These are phyloP conservation scores for Amaranthus palmeri DNA, from an alignment of 148 eudicot genomes.

Conservation along the genomic window DNA sequence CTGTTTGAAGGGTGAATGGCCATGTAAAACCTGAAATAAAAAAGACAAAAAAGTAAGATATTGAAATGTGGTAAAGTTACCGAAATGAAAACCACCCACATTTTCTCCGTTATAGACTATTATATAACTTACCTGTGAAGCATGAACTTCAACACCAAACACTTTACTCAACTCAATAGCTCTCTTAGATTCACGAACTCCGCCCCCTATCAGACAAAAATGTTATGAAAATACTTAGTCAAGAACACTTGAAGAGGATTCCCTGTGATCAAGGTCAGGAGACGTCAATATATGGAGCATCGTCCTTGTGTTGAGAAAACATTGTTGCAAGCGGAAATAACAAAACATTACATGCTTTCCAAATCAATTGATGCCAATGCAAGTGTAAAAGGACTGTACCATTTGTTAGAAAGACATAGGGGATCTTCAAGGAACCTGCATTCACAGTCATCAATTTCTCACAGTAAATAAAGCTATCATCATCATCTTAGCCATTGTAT, in stretches of 20 bases:
- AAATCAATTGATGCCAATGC: neutral
- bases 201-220: slow-evolving; percentile 56
- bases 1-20: slow-evolving; percentile 81
- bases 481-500: too few species aligned
- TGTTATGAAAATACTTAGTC: neutral
- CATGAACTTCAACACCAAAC: slow-evolving; percentile 48
- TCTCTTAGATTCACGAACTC: slow-evolving; percentile 78
- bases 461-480: neutral
- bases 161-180: slow-evolving; percentile 54
- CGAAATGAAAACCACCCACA: neutral
- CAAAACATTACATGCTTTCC: neutral
- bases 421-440: slow-evolving; percentile 63
- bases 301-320: neutral
- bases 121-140: slow-evolving; percentile 55
- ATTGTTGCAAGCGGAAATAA: neutral
- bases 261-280: too few species aligned
- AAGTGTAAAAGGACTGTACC: slow-evolving; percentile 36
- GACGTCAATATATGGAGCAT: neutral
- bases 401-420: slow-evolving; percentile 76
- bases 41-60: neutral
- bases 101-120: too few species aligned
- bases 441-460: neutral
- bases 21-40: slow-evolving; percentile 69
- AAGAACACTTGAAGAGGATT: too few species aligned
- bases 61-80: neutral